Evolutionary conservation across 148 eudicot genomes (phyloP).

Genomic region (Hydrangea macrophylla): DNA sequence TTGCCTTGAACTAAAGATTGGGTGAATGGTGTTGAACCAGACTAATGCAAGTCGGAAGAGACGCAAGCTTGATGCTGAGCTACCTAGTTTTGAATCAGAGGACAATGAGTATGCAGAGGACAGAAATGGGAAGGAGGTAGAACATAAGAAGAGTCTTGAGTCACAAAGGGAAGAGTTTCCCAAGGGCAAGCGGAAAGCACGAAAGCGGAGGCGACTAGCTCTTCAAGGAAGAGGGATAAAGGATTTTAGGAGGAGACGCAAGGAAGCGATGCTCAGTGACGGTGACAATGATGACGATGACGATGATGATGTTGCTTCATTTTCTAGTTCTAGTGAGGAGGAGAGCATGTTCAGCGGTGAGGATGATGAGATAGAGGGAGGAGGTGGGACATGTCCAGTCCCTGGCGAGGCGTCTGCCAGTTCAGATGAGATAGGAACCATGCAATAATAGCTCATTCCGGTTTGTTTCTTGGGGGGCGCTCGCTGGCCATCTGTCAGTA

Average conservation of each 20-base stretch:
- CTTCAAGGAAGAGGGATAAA: conserved; percentile 57
- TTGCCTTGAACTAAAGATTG: background rate
- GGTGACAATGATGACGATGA: conserved; percentile 43
- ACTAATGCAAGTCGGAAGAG: conserved; percentile 69
- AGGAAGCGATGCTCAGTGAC: conserved; percentile 43
- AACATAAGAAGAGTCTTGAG: conserved; percentile 54
- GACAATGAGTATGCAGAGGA: conserved; percentile 45
- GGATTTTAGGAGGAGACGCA: conserved; percentile 55
- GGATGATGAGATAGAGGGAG: conserved; percentile 72
- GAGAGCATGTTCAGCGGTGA: conserved; percentile 61
- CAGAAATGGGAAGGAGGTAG: conserved; percentile 37
- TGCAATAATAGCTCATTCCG: conserved; percentile 9
- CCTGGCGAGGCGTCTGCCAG: conserved; percentile 63
- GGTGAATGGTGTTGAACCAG: conserved; percentile 29
- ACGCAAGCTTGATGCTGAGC: conserved; percentile 72
- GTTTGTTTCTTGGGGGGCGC: background rate
- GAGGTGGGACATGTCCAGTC: conserved; percentile 33
- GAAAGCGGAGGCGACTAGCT: conserved; percentile 67
- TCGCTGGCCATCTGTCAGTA: too few relatives aligned
- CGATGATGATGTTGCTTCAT: conserved; percentile 47
- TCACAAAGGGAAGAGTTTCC: conserved; percentile 69
- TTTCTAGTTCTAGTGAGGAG: conserved; percentile 59
- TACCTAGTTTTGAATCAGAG: conserved; percentile 63
- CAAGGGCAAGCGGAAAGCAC: conserved; percentile 78
- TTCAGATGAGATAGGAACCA: conserved; percentile 48